Conservation (phyloP, 73 alveolate species). For the Uronychia setigera region DNA sequence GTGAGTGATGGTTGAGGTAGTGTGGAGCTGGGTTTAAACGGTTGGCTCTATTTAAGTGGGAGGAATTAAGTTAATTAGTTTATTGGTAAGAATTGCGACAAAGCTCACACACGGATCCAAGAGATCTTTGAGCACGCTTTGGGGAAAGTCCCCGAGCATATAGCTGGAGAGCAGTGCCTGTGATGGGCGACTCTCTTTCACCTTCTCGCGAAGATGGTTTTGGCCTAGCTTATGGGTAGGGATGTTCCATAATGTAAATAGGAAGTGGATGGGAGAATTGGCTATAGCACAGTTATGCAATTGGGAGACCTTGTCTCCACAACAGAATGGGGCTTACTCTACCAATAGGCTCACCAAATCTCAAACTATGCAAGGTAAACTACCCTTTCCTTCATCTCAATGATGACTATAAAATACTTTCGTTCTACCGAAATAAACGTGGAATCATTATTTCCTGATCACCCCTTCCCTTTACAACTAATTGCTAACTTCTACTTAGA, state of each 20-base stretch:
- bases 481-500: not conserved
- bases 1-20: no score
- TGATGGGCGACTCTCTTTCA: not conserved
- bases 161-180: not conserved
- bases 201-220: not conserved
- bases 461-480: not conserved
- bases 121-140: slow-evolving; percentile 2
- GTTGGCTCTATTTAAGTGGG: not conserved
- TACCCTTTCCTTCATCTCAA: not conserved
- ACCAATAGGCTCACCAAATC: not conserved
- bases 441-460: not conserved
- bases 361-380: not conserved
- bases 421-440: not conserved
- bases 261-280: not conserved
- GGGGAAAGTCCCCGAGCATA: slow-evolving; percentile 5
- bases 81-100: not conserved
- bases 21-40: not conserved
- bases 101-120: not conserved
- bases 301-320: not conserved
- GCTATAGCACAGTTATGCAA: slow-evolving; percentile 3
- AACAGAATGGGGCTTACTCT: slow-evolving; percentile 3
- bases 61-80: not conserved
- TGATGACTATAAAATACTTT: not conserved
- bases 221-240: no score
- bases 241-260: no score